These are phyloP conservation scores for Bipolaris bicolor DNA, from an alignment of 2,329 filamentous ascomycete species.

Conservation along the genomic window DNA sequence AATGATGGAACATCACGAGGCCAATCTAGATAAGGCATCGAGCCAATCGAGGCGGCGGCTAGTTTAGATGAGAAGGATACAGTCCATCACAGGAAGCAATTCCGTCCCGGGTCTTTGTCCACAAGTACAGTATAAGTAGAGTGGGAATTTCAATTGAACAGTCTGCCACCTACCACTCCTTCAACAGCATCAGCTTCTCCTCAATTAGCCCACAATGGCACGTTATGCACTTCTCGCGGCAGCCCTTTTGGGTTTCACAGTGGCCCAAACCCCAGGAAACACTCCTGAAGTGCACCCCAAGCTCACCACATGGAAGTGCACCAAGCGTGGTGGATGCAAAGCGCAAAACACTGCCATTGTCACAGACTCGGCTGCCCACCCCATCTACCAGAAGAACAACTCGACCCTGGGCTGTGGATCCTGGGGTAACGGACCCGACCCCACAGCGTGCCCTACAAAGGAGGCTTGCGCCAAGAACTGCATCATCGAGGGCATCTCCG, in stretches of 20 bases:
- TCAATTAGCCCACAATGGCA: conserved; percentile 24
- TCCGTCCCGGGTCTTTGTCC: not conserved
- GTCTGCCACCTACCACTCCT: not conserved
- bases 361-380: conserved; percentile 57
- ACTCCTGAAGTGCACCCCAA: conserved; percentile 58
- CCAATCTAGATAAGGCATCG: not conserved
- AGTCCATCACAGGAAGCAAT: not conserved
- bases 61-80: not conserved
- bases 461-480: conserved; percentile 62
- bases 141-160: not conserved
- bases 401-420: conserved; percentile 42
- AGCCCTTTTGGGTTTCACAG: conserved; percentile 34
- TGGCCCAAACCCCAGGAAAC: conserved; percentile 41
- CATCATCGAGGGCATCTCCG: conserved; percentile 60
- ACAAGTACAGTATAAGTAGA: conserved; percentile 12
- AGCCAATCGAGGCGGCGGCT: not conserved
- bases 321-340: conserved; percentile 57
- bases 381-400: conserved; percentile 51
- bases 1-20: conserved; percentile 2
- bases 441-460: conserved; percentile 56
- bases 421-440: conserved; percentile 45
- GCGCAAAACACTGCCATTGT: conserved; percentile 57
- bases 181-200: not conserved
- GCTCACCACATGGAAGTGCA: conserved; percentile 61
- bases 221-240: conserved; percentile 34